phyloP scores from a whole-genome alignment of 768 basidiomycete genomes.

The Mycena belliarum region DNA sequence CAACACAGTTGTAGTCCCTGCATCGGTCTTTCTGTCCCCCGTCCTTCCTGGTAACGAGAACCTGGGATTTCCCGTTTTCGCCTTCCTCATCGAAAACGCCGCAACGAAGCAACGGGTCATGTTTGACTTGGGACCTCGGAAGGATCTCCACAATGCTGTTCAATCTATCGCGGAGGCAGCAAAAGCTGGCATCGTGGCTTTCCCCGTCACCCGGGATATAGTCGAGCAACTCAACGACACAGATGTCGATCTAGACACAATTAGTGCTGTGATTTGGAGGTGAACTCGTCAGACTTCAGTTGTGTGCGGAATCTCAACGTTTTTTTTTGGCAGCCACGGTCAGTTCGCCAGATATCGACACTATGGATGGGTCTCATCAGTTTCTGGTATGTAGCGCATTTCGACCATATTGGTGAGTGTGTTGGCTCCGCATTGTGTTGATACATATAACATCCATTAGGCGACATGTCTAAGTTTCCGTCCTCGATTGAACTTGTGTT shows the following conservation, averaged over 20 bases:
- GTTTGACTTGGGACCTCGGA: constrained; percentile 24
- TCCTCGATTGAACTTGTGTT: constrained; percentile 14
- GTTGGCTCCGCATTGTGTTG: too few relatives aligned
- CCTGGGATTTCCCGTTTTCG: constrained; percentile 14
- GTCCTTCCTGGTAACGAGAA: constrained; percentile 18
- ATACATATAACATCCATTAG: not conserved
- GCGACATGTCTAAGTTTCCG: constrained; percentile 18
- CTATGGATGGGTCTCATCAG: not conserved
- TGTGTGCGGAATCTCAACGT: not conserved
- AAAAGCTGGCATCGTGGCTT: not conserved
- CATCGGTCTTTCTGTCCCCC: constrained; percentile 9
- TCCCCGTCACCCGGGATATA: constrained; percentile 17
- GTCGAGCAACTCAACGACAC: constrained; percentile 5
- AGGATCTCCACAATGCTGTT: not conserved
- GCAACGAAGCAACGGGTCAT: constrained; percentile 13
- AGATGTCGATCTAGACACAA: constrained; percentile 1
- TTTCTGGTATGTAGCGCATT: constrained; percentile 4
- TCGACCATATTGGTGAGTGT: constrained; percentile 13
- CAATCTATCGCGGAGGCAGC: not conserved
- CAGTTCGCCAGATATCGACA: not conserved
- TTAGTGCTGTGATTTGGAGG: constrained; percentile 17
- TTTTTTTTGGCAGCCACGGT: not conserved
- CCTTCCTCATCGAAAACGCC: constrained; percentile 24
- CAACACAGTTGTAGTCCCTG: constrained; percentile 4
- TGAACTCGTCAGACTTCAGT: not conserved